Conservation (phyloP, 2,329 filamentous ascomycete genomes). For the Aspergillus neotritici region DNA sequence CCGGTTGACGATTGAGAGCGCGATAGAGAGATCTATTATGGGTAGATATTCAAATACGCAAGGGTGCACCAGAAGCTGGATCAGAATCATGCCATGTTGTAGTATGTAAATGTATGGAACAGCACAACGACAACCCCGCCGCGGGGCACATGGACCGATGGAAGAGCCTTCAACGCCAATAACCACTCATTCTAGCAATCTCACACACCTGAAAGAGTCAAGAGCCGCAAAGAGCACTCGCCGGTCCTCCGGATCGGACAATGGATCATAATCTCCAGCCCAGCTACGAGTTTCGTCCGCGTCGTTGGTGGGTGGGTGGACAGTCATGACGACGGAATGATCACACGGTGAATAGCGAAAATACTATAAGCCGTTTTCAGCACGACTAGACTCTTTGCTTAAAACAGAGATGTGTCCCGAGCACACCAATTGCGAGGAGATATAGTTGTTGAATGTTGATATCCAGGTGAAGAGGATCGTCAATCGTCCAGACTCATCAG, state of each 20-base stretch:
- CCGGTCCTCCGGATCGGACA: slow-evolving; percentile 72
- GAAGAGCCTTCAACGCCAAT: not conserved
- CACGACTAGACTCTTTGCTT: no score
- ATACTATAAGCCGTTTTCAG: no score
- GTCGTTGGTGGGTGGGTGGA: slow-evolving; percentile 6
- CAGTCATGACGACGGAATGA: not conserved
- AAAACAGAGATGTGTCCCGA: no score
- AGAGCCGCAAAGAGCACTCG: slow-evolving; percentile 73
- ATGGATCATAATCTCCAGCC: slow-evolving; percentile 59
- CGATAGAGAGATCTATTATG: not conserved
- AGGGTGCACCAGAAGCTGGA: not conserved
- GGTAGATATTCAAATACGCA: not conserved
- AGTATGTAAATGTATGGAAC: not conserved
- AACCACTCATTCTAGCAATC: not conserved
- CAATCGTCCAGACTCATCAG: no score
- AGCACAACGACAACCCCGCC: not conserved
- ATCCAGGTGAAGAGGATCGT: no score
- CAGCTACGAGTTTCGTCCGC: slow-evolving; percentile 37
- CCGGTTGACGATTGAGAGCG: no score
- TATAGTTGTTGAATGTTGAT: no score
- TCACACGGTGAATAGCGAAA: no score
- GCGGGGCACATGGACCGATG: no score
- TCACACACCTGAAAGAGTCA: slow-evolving; percentile 79
- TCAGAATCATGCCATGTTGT: not conserved
- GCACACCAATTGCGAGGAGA: no score